These are phyloP conservation scores for Calocybe gambosa DNA, from an alignment of 1,284 basidiomycete genomes.

Conservation along the genomic window DNA sequence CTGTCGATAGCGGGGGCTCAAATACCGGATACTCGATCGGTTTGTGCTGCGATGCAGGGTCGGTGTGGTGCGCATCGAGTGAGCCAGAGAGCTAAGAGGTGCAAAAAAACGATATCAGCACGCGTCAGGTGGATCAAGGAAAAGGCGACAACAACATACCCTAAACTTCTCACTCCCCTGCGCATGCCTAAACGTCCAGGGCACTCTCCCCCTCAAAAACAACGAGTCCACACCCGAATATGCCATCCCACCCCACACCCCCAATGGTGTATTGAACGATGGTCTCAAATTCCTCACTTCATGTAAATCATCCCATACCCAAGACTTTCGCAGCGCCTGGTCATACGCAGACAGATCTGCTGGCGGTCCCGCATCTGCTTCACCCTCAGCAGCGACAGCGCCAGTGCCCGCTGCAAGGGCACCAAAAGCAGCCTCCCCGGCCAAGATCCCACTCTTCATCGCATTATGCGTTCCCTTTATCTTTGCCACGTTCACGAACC, in stretches of 20 bases:
- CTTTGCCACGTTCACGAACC: conserved; percentile 95
- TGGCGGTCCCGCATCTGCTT: conserved; percentile 11
- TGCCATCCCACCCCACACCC: conserved; percentile 83
- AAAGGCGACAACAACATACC: conserved; percentile 11
- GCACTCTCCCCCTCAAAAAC: conserved; percentile 80
- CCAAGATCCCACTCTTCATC: conserved; percentile 99
- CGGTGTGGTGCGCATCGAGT: conserved; percentile 74
- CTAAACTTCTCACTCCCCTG: conserved; percentile 14
- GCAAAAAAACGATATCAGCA: too few relatives aligned
- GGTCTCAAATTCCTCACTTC: conserved; percentile 93
- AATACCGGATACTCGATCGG: conserved; percentile 90
- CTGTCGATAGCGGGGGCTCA: conserved; percentile 90
- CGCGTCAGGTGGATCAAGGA: too few relatives aligned
- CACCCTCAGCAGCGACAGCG: conserved; percentile 36
- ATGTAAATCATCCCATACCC: conserved; percentile 85
- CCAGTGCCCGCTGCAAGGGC: conserved; percentile 57
- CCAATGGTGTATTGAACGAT: conserved; percentile 83
- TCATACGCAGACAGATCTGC: conserved; percentile 82
- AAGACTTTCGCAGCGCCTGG: conserved; percentile 67
- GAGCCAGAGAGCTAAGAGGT: too few relatives aligned
- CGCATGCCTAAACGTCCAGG: conserved; percentile 79
- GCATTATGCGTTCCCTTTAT: conserved; percentile 99
- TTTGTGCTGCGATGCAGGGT: conserved; percentile 60
- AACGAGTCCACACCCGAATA: conserved; percentile 91
- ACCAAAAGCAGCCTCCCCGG: conserved; percentile 65